These are phyloP conservation scores for Colletotrichum chlorophyti DNA, from an alignment of 2,329 filamentous ascomycete species.

Conservation along the genomic window DNA sequence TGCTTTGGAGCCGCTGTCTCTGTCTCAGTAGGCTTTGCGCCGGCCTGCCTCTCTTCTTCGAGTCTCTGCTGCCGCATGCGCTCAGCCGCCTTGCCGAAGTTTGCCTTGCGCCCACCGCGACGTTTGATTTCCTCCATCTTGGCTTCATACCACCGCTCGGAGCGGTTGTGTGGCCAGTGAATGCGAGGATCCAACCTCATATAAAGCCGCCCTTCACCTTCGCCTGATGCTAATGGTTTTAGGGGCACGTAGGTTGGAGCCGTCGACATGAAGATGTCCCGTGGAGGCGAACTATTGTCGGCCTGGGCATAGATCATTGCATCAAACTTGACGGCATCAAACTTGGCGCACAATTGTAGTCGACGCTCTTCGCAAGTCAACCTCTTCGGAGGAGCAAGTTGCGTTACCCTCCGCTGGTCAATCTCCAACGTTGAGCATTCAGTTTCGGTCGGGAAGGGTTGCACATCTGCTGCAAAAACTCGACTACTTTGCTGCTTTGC, in stretches of 20 bases:
- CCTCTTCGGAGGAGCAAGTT: neutral
- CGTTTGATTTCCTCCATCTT: slow-evolving; percentile 58
- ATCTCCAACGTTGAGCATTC: too few relatives aligned
- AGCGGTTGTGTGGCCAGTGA: slow-evolving; percentile 51
- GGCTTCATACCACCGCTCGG: slow-evolving; percentile 51
- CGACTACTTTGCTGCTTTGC: neutral
- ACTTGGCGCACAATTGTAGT: slow-evolving; percentile 6
- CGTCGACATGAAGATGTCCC: neutral
- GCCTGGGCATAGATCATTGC: slow-evolving; percentile 26
- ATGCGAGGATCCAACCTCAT: slow-evolving; percentile 57
- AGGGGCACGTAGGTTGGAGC: neutral
- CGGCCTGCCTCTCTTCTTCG: slow-evolving; percentile 27
- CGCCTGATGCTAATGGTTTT: slow-evolving; percentile 9
- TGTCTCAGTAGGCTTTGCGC: too few relatives aligned
- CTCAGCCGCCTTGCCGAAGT: slow-evolving; percentile 53
- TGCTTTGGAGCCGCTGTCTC: neutral
- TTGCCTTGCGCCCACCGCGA: slow-evolving; percentile 56
- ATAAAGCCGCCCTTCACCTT: slow-evolving; percentile 44
- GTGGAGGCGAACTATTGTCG: slow-evolving; percentile 25
- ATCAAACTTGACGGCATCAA: slow-evolving; percentile 30
- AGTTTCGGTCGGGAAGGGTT: too few relatives aligned
- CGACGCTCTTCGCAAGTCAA: slow-evolving; percentile 12
- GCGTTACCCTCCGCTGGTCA: neutral
- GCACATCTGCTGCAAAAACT: neutral
- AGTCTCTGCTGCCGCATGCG: slow-evolving; percentile 42